Base-by-base conservation (phyloP, 2,329 filamentous ascomycete genomes). In the Xylaria digitata region DNA sequence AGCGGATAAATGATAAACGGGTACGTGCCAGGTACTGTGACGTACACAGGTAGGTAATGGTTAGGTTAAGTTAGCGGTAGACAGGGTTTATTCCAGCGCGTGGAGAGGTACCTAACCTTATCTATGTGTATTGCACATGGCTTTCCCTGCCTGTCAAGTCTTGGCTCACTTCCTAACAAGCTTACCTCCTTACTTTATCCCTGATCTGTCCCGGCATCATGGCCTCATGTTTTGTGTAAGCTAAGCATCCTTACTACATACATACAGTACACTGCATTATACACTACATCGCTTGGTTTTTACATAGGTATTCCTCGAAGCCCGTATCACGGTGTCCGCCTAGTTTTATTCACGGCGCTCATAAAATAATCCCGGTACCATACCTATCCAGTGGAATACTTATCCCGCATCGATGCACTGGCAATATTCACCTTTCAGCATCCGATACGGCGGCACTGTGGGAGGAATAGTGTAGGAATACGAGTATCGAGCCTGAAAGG, bases 401-500 rank as follows among this genome's bases (percentile, higher is more conserved):
- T 64, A 64, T 53, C 46, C 49, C 21, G 55, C 26, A 46, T 67
- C 65, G 45, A 67, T 67, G 65, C 52, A 40, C 61, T 21, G 45
- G 56, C 50, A 52, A 55, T n/a, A 59, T 30, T 48, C 49, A n/a
- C 45, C 49, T 42, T 40, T 17, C 23, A 62, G 42, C 23, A 68
- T 61, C 32, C 53, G 40, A 50, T 45, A 53, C 56, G 52, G 48
- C 34, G 56, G 48, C 48, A 43, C 30, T 32, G 61, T 52, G 34
- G 52, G 55, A 58, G 45, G 40, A 30, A 17, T 23, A 26, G 26
- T 26, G 26, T 26, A 15, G n/a, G 49, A n/a, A 21, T 17, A 46
- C 1, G 46, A 34, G 34, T 4, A 45, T 19, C 42, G 3, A 17
- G 50, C 19, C 19, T 19, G 37, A 26, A 6, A 42, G 50, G 55